These are phyloP conservation scores for Anethum foeniculum DNA, from an alignment of 140 eudicot genomes.

Conservation along the genomic window DNA sequence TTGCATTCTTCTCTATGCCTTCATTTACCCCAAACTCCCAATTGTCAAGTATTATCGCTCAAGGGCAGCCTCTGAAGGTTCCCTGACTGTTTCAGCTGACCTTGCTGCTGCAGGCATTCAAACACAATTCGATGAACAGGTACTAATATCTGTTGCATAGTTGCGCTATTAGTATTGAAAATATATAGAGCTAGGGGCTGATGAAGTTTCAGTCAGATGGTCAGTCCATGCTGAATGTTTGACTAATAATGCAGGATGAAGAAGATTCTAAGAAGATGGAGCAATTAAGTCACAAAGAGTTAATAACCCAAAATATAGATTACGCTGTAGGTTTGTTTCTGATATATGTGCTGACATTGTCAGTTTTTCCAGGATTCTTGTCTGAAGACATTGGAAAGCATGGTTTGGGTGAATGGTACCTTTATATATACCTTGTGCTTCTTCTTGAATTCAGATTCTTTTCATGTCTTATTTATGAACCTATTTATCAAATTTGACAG, in stretches of 20 bases:
- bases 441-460: neutral
- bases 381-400: conserved; percentile 53
- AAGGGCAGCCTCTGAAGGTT: conserved; percentile 62
- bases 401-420: conserved; percentile 50
- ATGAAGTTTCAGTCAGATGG: neutral
- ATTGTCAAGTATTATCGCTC: conserved; percentile 51
- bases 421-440: neutral
- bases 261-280: conserved; percentile 21
- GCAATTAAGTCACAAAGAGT: conserved; percentile 36
- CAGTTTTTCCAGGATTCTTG: conserved; percentile 59
- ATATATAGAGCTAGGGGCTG: neutral
- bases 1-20: conserved; percentile 47
- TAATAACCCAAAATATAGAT: conserved; percentile 36
- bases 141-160: neutral
- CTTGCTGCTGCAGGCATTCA: conserved; percentile 48
- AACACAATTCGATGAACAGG: conserved; percentile 4
- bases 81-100: conserved; percentile 51
- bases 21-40: conserved; percentile 44
- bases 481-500: conserved; percentile 18
- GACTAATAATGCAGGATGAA: conserved; percentile 20
- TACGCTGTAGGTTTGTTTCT: conserved; percentile 43
- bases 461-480: neutral
- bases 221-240: neutral
- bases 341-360: conserved; percentile 35
- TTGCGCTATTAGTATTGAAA: neutral